A percentile compares a stretch with the other conserved stretches of the same genome.
These are phyloP conservation scores for Teunomyces atbi DNA, from an alignment of 805 yeast genomes.

Conservation along the genomic window DNA sequence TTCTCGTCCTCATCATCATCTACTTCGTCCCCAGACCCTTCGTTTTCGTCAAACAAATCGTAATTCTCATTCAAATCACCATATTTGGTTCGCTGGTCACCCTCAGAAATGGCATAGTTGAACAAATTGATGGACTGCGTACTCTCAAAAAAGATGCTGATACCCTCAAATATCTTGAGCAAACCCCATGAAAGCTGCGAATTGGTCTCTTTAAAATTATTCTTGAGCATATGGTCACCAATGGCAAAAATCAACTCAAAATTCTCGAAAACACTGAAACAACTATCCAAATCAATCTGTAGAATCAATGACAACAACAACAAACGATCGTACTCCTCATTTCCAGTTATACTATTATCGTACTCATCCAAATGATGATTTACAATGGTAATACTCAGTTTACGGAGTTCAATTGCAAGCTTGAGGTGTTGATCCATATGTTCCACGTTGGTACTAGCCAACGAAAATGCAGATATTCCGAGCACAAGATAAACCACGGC, in stretches of 20 bases:
- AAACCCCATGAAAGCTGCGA: conserved; percentile 17
- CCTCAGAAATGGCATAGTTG: conserved; percentile 42
- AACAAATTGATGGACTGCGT: conserved; percentile 49
- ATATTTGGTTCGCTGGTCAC: conserved; percentile 39
- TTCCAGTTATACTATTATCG: conserved; percentile 22
- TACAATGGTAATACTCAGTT: conserved; percentile 33
- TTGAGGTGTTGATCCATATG: conserved; percentile 23
- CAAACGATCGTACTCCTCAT: conserved; percentile 24
- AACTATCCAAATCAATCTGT: conserved; percentile 37
- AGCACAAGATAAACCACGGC: conserved; percentile 24
- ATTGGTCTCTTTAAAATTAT: conserved; percentile 13
- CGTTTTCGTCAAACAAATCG: conserved; percentile 22
- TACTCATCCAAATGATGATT: conserved; percentile 42
- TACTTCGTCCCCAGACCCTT: conserved; percentile 12
- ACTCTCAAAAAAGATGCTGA: conserved; percentile 41
- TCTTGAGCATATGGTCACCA: conserved; percentile 32
- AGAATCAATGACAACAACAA: conserved; percentile 37
- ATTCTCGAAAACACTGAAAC: conserved; percentile 42
- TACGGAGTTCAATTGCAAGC: conserved; percentile 34
- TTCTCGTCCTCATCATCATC: conserved; percentile 16
- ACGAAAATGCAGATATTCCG: conserved; percentile 21
- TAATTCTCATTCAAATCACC: conserved; percentile 42
- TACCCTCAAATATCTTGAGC: conserved; percentile 28
- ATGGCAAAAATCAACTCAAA: conserved; percentile 40
- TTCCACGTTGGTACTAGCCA: conserved; percentile 5